Evolutionary conservation across 2,329 filamentous ascomycete genomes (phyloP).

Genomic region (Fusarium agapanthi): DNA sequence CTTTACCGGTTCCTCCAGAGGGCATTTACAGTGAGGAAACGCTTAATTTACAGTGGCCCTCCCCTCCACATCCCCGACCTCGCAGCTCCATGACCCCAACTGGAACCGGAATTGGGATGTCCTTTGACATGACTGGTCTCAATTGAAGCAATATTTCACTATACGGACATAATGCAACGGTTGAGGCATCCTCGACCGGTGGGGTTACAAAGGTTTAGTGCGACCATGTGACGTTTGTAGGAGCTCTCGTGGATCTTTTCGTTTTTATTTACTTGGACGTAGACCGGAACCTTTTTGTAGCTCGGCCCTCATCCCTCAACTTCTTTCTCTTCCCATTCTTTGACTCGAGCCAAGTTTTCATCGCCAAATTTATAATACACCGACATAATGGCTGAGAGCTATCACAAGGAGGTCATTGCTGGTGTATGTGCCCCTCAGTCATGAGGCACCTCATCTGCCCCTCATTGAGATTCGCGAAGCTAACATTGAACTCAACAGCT

Average conservation of each 20-base stretch:
- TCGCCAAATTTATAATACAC: background rate
- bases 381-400: constrained; percentile 40
- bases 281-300: constrained; percentile 5
- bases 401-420: constrained; percentile 42
- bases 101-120: constrained; percentile 5
- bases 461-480: background rate
- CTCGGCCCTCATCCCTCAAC: background rate
- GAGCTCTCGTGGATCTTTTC: constrained; percentile 25
- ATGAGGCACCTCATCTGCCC: constrained; percentile 19
- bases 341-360: constrained; percentile 12
- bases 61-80: constrained; percentile 21
- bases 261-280: constrained; percentile 20
- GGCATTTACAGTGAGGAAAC: background rate
- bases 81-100: constrained; percentile 16
- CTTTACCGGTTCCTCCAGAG: constrained; percentile 33
- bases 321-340: constrained; percentile 1
- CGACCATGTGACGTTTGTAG: constrained; percentile 38
- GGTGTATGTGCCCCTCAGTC: constrained; percentile 36
- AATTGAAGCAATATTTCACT: background rate
- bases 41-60: background rate
- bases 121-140: constrained; percentile 4
- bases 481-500: constrained; percentile 33
- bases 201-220: constrained; percentile 31
- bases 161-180: constrained; percentile 3
- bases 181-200: constrained; percentile 11